These are phyloP conservation scores for Lodderomyces orthopsilosis DNA, from an alignment of 1,139 yeast species.

Conservation along the genomic window DNA sequence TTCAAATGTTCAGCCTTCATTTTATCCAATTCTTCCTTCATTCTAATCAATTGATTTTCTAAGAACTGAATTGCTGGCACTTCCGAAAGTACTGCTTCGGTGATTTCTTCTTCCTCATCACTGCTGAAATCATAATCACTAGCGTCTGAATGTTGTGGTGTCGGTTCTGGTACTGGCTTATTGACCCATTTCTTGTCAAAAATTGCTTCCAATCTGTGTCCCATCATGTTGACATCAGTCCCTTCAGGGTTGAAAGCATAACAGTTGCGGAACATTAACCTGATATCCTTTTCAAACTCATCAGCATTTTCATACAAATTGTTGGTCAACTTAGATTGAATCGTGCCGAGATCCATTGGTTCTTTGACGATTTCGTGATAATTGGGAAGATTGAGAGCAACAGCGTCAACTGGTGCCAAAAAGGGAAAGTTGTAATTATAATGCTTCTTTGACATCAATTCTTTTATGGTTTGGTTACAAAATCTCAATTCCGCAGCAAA, in stretches of 20 bases:
- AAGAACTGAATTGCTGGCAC: conserved; percentile 83
- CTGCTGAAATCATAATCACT: conserved; percentile 42
- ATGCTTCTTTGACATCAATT: conserved; percentile 78
- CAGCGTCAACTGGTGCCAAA: conserved; percentile 91
- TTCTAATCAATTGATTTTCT: conserved; percentile 80
- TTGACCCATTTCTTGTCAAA: conserved; percentile 90
- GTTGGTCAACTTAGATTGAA: conserved; percentile 74
- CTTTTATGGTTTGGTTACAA: conserved; percentile 80
- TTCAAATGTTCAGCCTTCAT: conserved; percentile 69
- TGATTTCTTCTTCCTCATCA: conserved; percentile 61
- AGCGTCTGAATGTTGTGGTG: conserved; percentile 38
- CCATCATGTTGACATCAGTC: conserved; percentile 93
- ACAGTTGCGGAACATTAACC: conserved; percentile 83
- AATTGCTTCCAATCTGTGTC: conserved; percentile 80
- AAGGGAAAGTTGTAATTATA: conserved; percentile 86
- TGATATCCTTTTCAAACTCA: conserved; percentile 79
- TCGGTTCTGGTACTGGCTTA: conserved; percentile 72
- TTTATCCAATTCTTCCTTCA: conserved; percentile 81
- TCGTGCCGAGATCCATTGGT: conserved; percentile 95
- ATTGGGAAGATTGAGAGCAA: conserved; percentile 88
- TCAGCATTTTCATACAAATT: conserved; percentile 88
- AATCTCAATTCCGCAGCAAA: conserved; percentile 86
- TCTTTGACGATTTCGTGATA: conserved; percentile 79
- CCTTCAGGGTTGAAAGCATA: conserved; percentile 94
- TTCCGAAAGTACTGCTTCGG: conserved; percentile 69